Base-by-base conservation (phyloP, 176 grass and related monocot genomes). In the Secale cereale region DNA sequence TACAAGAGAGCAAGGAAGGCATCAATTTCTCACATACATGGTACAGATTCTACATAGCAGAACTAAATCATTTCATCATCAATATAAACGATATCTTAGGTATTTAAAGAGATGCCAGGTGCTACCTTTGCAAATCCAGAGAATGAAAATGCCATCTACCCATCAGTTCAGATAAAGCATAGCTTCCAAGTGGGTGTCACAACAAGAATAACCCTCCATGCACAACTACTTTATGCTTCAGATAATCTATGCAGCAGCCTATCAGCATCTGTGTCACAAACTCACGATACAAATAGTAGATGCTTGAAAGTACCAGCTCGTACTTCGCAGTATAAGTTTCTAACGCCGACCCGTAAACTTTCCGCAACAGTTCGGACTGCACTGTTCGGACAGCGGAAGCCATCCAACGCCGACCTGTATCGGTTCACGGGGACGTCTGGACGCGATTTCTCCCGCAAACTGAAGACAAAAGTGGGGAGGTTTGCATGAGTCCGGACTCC, bases 1-100 rank as follows among this genome's bases (percentile, higher is more conserved):
- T 36, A 59, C 74, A 90, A 74, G 88, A 54, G 59, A 66, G 15
- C 74, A 90, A 83, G 84, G 7, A 86, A 86, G 43, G 79, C 40
- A 86, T 86, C 72, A 90, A 56, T 71, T 36, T 80, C 67, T 41
- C 19, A 41, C 54, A 78, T 68, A 20, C 20, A 50, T 40, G 19
- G 23, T 32, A 82, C 43, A 75, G 4, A 60, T 72, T 74, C 65
- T 73, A 46, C 25, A 78, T 37, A 59, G 76, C 0, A 33, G 32
- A 27, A 54, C 11, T 63, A 78, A 85, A 70, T 60, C 50, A 37
- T 69, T 59, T 68, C 22, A 61, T 68, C 22, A 61, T 40, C 37
- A 22, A 1, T 26, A 39, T 26, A 82, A 78, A 82, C 19, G 70
- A 17, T 10, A 25, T 4, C 52, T 20, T 31, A 28, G 25, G 65